These are phyloP conservation scores for Purpureocillium lavendulum DNA, from an alignment of 2,329 filamentous ascomycete genomes.

Conservation along the genomic window DNA sequence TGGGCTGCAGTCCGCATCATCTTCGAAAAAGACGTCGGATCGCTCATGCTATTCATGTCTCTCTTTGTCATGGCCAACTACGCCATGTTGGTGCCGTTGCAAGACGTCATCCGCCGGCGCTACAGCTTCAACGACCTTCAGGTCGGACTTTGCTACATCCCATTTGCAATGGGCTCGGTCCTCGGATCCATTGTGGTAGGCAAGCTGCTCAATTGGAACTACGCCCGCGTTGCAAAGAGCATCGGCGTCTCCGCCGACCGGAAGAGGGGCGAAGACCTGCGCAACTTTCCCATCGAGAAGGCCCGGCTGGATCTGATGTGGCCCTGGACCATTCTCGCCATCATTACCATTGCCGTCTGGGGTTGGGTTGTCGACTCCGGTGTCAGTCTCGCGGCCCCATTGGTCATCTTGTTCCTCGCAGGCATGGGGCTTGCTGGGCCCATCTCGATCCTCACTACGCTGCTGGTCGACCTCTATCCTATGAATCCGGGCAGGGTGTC, in stretches of 20 bases:
- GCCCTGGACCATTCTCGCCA: conserved; percentile 32
- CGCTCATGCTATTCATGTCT: conserved; percentile 23
- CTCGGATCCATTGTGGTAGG: conserved; percentile 31
- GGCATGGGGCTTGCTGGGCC: conserved; percentile 28
- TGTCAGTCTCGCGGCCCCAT: conserved; percentile 28
- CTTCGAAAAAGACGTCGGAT: conserved; percentile 25
- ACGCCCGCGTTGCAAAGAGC: conserved; percentile 40
- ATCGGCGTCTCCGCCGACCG: conserved; percentile 39
- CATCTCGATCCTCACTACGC: conserved; percentile 29
- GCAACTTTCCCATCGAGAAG: conserved; percentile 26
- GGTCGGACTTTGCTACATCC: conserved; percentile 34
- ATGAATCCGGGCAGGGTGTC: conserved; percentile 30
- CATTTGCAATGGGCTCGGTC: conserved; percentile 26
- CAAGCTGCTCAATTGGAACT: conserved; percentile 53
- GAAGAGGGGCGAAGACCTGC: conserved; percentile 29
- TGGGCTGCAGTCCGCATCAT: conserved; percentile 21
- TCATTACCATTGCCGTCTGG: conserved; percentile 30
- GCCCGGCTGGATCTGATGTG: conserved; percentile 26
- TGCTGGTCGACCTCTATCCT: conserved; percentile 35
- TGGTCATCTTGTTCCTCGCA: conserved; percentile 29
- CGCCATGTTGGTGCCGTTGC: conserved; percentile 21
- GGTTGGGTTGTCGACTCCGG: conserved; percentile 33
- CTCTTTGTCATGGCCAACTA: conserved; percentile 25
- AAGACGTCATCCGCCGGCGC: conserved; percentile 20
- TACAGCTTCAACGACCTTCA: conserved; percentile 26